Conservation (phyloP, 2,329 filamentous ascomycete species). For the Aureobasidium sp. region DNA sequence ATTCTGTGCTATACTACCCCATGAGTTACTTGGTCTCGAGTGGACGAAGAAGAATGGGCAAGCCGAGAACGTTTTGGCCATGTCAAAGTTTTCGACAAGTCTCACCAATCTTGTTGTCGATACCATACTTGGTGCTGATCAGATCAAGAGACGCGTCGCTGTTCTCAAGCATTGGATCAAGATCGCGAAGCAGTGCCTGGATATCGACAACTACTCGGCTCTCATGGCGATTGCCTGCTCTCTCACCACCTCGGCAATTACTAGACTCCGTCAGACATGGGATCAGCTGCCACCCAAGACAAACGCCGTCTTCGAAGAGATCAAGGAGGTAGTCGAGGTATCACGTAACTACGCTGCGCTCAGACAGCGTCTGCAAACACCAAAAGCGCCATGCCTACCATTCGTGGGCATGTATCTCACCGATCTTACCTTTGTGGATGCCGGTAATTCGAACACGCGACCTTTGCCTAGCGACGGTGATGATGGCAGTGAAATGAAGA, state of each 20-base stretch:
- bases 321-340: constrained; percentile 81
- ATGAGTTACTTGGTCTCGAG: constrained; percentile 84
- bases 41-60: constrained; percentile 82
- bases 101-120: constrained; percentile 89
- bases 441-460: constrained; percentile 82
- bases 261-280: constrained; percentile 85
- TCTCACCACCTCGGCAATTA: constrained; percentile 84
- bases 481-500: constrained; percentile 57
- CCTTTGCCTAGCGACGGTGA: constrained; percentile 55
- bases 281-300: constrained; percentile 78
- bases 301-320: constrained; percentile 66
- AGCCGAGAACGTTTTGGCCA: constrained; percentile 84
- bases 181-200: constrained; percentile 76
- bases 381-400: constrained; percentile 80
- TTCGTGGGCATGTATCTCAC: constrained; percentile 96
- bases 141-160: constrained; percentile 82
- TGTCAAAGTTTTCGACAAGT: constrained; percentile 88
- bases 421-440: constrained; percentile 91
- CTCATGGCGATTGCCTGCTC: constrained; percentile 96
- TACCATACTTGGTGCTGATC: constrained; percentile 79
- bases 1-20: constrained; percentile 85
- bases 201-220: constrained; percentile 91
- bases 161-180: constrained; percentile 99
- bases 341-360: constrained; percentile 86
- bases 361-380: constrained; percentile 71